Percentiles rank a stretch among this genome's conserved stretches.
Conservation (phyloP, 2,329 filamentous ascomycete genomes). For the Pseudogymnoascus sp. region DNA sequence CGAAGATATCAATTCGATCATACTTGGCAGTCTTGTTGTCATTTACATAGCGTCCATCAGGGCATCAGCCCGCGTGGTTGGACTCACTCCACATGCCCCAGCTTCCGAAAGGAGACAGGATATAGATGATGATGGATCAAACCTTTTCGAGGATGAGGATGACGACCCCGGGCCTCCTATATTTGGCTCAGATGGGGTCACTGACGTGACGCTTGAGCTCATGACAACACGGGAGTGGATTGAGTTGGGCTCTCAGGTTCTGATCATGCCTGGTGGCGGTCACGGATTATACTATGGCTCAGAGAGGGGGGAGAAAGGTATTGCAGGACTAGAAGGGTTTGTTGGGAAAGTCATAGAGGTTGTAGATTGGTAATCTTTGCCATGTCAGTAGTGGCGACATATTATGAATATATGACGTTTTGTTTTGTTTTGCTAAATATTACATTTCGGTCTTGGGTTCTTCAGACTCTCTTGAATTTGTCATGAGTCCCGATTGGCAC, state of each 20-base stretch:
- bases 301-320: slow-evolving; percentile 42
- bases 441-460: neutral
- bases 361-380: slow-evolving; percentile 36
- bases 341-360: slow-evolving; percentile 60
- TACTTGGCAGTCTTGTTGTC: slow-evolving; percentile 62
- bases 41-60: slow-evolving; percentile 83
- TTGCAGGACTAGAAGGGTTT: slow-evolving; percentile 60
- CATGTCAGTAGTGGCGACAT: neutral
- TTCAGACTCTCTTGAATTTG: neutral
- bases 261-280: slow-evolving; percentile 64
- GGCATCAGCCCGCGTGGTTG: slow-evolving; percentile 66
- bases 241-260: slow-evolving; percentile 58
- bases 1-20: slow-evolving; percentile 52
- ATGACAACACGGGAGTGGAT: slow-evolving; percentile 65
- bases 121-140: slow-evolving; percentile 28
- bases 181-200: slow-evolving; percentile 30
- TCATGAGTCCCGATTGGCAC: neutral
- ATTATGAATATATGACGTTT: neutral
- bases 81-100: slow-evolving; percentile 29
- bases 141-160: slow-evolving; percentile 34
- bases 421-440: neutral
- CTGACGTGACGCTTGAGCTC: slow-evolving; percentile 58
- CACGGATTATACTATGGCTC: slow-evolving; percentile 49
- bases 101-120: slow-evolving; percentile 21
- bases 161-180: slow-evolving; percentile 25